Evolutionary conservation across 1,284 basidiomycete genomes (phyloP).

Genomic region (Tilletia indica): DNA sequence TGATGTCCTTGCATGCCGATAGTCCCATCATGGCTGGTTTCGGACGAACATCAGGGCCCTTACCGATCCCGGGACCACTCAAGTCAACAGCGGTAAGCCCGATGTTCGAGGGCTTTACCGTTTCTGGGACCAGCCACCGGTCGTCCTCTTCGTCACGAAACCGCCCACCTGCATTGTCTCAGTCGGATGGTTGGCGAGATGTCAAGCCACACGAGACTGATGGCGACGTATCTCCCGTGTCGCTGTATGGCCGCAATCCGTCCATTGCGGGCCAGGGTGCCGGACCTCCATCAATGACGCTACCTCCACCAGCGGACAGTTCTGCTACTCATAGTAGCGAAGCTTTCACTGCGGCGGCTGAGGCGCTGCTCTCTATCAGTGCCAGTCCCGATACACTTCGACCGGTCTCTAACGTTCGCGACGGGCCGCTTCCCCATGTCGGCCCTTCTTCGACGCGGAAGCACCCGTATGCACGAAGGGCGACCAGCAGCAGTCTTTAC

Average conservation of each 20-base stretch:
- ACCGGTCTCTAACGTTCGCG: neutral
- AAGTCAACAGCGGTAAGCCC: neutral
- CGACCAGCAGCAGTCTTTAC: too few relatives aligned
- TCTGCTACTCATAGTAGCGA: neutral
- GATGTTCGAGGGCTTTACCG: constrained; percentile 12
- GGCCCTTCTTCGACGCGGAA: too few relatives aligned
- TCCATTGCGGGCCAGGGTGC: neutral
- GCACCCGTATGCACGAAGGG: too few relatives aligned
- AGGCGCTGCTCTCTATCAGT: constrained; percentile 15
- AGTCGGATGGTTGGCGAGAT: neutral
- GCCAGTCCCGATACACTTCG: constrained; percentile 8
- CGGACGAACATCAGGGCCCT: neutral
- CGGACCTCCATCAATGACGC: neutral
- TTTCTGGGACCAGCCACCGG: neutral
- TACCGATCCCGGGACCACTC: neutral
- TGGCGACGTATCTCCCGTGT: constrained; percentile 12
- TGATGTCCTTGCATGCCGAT: constrained; percentile 14
- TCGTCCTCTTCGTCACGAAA: neutral
- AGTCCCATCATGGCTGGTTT: constrained; percentile 7
- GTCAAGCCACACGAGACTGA: neutral
- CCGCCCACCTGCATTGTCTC: neutral
- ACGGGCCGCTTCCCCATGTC: neutral
- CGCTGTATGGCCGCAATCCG: constrained; percentile 4
- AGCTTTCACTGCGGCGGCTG: constrained; percentile 12
- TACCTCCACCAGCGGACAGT: neutral